A percentile compares a stretch with the other conserved stretches of the same genome.
Evolutionary conservation across 768 basidiomycete species (phyloP).

Genomic region (Collybia mongolica): DNA sequence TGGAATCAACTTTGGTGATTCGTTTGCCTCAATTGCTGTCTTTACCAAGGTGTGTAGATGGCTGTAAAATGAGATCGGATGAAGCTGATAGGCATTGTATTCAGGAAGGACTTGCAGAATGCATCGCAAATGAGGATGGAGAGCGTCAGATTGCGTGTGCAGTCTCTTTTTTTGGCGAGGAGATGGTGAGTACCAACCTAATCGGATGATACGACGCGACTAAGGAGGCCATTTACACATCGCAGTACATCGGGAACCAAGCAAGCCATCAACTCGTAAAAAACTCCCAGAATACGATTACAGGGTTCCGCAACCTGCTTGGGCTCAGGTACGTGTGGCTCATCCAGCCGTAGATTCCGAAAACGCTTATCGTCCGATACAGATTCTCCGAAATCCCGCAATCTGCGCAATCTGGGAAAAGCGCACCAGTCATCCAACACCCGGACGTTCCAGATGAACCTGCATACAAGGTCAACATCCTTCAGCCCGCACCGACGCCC

Average conservation of each 20-base stretch:
- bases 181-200: constrained; percentile 60
- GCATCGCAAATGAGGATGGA: constrained; percentile 98
- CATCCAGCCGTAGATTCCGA: neutral
- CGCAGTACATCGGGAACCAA: constrained; percentile 93
- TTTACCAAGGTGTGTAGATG: constrained; percentile 75
- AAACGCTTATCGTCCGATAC: neutral
- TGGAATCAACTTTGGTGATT: constrained; percentile 96
- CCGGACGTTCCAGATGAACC: constrained; percentile 69
- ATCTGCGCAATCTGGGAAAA: constrained; percentile 41
- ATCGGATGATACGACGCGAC: neutral
- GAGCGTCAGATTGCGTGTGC: constrained; percentile 98
- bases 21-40: constrained; percentile 93
- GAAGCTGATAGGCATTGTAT: neutral
- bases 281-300: constrained; percentile 91
- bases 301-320: constrained; percentile 90
- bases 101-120: constrained; percentile 89
- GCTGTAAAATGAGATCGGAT: neutral
- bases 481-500: constrained; percentile 75
- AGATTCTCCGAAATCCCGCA: constrained; percentile 78
- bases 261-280: constrained; percentile 94
- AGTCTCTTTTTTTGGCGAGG: constrained; percentile 87
- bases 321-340: constrained; percentile 73
- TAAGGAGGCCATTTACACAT: constrained; percentile 10
- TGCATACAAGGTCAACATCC: constrained; percentile 81
- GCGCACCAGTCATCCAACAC: constrained; percentile 77